phyloP scores from a whole-genome alignment of 2,329 filamentous ascomycete genomes.

The Trichoderma hamatum region DNA sequence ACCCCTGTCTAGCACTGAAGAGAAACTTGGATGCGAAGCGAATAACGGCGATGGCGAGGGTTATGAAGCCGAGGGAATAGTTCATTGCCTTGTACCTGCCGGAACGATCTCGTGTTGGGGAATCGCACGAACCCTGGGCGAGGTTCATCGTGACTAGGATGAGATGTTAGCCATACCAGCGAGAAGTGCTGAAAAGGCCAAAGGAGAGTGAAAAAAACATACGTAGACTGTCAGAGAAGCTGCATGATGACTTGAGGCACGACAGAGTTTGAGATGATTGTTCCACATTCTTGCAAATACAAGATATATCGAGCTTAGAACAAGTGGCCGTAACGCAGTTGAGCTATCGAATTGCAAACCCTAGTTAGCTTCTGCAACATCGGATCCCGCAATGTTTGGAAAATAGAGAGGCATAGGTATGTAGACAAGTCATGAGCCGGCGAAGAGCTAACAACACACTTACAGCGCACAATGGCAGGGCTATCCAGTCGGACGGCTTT shows the following conservation, averaged over 20 bases:
- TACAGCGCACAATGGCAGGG: constrained; percentile 17
- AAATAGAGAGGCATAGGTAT: neutral
- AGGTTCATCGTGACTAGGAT: constrained; percentile 12
- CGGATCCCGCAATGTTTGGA: neutral
- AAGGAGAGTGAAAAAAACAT: neutral
- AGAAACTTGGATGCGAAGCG: constrained; percentile 34
- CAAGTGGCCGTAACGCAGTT: constrained; percentile 7
- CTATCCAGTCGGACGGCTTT: neutral
- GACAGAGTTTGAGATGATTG: neutral
- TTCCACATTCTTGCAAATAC: constrained; percentile 13
- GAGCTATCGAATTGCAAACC: neutral
- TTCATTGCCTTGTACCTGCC: constrained; percentile 15
- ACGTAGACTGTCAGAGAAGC: constrained; percentile 18
- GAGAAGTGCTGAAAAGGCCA: neutral
- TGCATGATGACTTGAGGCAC: constrained; percentile 19
- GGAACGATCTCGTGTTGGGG: constrained; percentile 6
- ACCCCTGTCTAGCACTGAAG: constrained; percentile 37
- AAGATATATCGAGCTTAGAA: constrained; percentile 4
- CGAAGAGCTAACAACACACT: neutral
- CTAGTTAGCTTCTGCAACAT: neutral
- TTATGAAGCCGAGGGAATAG: constrained; percentile 30
- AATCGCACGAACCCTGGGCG: neutral
- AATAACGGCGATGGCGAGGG: constrained; percentile 29
- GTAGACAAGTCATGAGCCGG: neutral
- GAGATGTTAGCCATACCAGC: neutral